These are phyloP conservation scores for Coprinopsis strossmayeri DNA, from an alignment of 768 basidiomycete species.

Conservation along the genomic window DNA sequence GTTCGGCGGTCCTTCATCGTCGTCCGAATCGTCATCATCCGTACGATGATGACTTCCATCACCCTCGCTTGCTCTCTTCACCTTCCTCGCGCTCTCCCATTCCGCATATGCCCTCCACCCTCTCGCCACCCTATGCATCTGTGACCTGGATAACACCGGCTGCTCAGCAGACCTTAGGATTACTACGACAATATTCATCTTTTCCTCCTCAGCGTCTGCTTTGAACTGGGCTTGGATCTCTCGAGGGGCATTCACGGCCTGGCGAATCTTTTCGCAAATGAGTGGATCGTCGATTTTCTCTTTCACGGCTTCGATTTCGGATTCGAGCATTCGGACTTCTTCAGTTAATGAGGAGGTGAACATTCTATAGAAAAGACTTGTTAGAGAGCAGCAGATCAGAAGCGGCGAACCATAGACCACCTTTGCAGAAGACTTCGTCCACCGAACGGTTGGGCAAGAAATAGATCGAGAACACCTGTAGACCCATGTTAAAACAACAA, in stretches of 20 bases:
- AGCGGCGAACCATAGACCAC: slow-evolving; percentile 51
- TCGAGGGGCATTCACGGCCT: slow-evolving; percentile 80
- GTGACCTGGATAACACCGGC: slow-evolving; percentile 67
- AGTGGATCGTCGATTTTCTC: slow-evolving; percentile 85
- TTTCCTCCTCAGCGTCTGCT: slow-evolving; percentile 68
- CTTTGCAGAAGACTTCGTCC: slow-evolving; percentile 84
- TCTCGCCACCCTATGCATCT: slow-evolving; percentile 74
- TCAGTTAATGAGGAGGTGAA: slow-evolving; percentile 90
- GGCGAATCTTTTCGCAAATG: slow-evolving; percentile 81
- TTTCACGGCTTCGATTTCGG: slow-evolving; percentile 82
- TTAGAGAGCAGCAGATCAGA: not conserved
- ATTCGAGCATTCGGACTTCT: slow-evolving; percentile 78
- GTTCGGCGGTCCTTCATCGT: slow-evolving; percentile 86
- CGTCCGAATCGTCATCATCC: slow-evolving; percentile 73
- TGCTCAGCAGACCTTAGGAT: slow-evolving; percentile 75
- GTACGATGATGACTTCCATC: slow-evolving; percentile 57
- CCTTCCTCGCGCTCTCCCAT: slow-evolving; percentile 53
- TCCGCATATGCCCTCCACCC: slow-evolving; percentile 71
- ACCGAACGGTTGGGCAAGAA: slow-evolving; percentile 96
- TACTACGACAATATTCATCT: slow-evolving; percentile 68
- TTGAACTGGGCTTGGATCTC: slow-evolving; percentile 85
- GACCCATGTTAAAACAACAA: slow-evolving; percentile 24
- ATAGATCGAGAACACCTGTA: slow-evolving; percentile 87
- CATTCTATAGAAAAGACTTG: slow-evolving; percentile 57
- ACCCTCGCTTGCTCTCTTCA: slow-evolving; percentile 29